Evolutionary conservation across 805 yeast genomes (phyloP), one percentile per base, ranked within the genome.

Genomic region (Tetrapisispora pingtungensis): DNA sequence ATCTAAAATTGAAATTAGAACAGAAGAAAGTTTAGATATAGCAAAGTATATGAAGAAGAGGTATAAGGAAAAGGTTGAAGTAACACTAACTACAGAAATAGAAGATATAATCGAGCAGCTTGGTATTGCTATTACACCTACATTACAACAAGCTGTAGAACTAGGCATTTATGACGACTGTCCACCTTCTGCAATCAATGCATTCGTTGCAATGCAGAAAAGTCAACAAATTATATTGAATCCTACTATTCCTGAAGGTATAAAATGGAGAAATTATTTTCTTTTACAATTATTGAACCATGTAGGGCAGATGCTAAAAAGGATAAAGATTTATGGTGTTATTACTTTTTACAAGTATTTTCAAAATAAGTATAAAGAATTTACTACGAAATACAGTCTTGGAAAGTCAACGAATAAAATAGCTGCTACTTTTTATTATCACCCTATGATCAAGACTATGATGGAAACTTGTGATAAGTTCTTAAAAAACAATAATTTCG

Each of bases 1-100:
- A 1, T 81, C 96, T 0, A 72, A 72, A 44, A 79, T 88, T 36
- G 97, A 90, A 59, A 77, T 89, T 18, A 69, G 97, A 47, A 84
- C 96, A 0, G 97, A 93, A 57, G 75, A 75, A 32, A 81, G 93
- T 51, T 70, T 78, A 15, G 97, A 94, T 59, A 81, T 87, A 10
- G 66, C 69, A n/a, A 79, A 74, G 56, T 87, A 89, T 55, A 81
- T 90, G 72, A 88, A 84, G 54, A 62, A 67, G 14, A 82, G 84
- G 45, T 72, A 70, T 15, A 71, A 82, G 7, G 81, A 75, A 24
- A 73, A 81, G 55, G 64, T 83, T 6, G 71, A 73, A 1, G 80
- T 84, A 13, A 74, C 68, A 1, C 61, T 70, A 10, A 72, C 76
- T 1, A 61, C 64, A 1, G 85, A 81, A 27, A 81, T 85, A 45